Base-by-base conservation (phyloP, 1,139 yeast species). In the Geotrichum macrosporum region DNA sequence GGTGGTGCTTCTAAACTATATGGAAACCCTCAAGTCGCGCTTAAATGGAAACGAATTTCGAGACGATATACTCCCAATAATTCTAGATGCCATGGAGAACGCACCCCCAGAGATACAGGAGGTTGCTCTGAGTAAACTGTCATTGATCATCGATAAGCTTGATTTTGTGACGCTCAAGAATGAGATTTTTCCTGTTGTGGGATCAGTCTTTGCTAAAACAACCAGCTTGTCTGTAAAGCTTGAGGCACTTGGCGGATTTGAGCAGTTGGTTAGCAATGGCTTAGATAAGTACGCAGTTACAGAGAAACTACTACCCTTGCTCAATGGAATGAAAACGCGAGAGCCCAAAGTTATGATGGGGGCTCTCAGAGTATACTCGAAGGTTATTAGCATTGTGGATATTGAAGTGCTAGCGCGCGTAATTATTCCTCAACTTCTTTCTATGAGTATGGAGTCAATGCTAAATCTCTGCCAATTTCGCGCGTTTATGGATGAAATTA, bases 201-300 rank as follows among this genome's bases (percentile, higher is more conserved):
- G 87, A 35, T 76, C 75, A 36, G 76, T 86, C 2, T 89, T 88
- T 65, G 77, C 86, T 35, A 84, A 87, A 38, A 89, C 97, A 0
- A 84, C 94, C 0, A 78, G 92, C 35, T 68, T 88, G 34, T 79
- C 85, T 3, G 84, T 89, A 26, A 88, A 92, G 57, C 70, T 82
- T 29, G 74, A 80, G 12, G 77, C 95, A 2, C 72, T 88, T n/a
- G 69, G 73, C 24, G 73, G 85, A 0, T 81, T 92, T 57, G 74
- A 76, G 20, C 66, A 69, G 41, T 68, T 88, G 59, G 75, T 86
- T 12, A 75, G 73, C 12, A 78, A 78, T 53, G 75, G 79, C 2
- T 72, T 89, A 43, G 96, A 92, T 59, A 81, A 78, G 56, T 74
- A 78, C 45, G 77, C 85, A 3, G 78, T 88, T 24, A 74, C 74